Conservation (phyloP, 345 rosid species). For the Noccaea caerulescens region DNA sequence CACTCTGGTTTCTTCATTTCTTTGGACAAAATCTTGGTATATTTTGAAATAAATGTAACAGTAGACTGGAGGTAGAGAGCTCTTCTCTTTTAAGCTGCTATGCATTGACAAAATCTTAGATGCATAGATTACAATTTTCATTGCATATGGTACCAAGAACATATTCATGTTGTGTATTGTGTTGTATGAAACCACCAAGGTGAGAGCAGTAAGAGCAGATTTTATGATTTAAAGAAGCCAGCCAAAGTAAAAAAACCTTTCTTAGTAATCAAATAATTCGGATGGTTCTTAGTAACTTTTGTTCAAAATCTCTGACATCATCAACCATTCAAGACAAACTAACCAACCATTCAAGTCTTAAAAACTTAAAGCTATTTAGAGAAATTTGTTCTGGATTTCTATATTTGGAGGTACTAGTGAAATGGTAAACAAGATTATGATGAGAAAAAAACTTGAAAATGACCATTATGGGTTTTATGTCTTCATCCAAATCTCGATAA, state of each 20-base stretch:
- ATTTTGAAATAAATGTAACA: slow-evolving; percentile 14
- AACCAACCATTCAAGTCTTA: neutral
- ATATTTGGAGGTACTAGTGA: neutral
- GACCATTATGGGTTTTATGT: slow-evolving; percentile 21
- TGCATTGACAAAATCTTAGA: neutral
- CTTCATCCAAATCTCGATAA: slow-evolving; percentile 27
- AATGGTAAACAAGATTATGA: slow-evolving; percentile 1
- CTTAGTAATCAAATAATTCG: neutral
- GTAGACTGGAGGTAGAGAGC: neutral
- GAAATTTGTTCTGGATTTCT: neutral
- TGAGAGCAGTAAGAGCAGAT: neutral
- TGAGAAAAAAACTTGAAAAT: neutral
- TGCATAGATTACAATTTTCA: neutral
- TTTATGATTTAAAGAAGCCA: neutral
- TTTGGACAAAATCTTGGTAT: slow-evolving; percentile 11
- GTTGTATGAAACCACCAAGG: slow-evolving; percentile 16
- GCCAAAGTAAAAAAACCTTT: neutral
- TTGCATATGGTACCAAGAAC: slow-evolving; percentile 4
- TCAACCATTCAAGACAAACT: neutral
- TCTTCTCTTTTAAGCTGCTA: neutral
- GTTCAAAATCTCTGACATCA: neutral
- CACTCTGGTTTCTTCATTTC: slow-evolving; percentile 11
- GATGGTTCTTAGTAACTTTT: neutral
- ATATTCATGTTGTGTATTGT: neutral
- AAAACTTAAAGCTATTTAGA: neutral